Percentiles rank a stretch among this genome's conserved stretches.
Evolutionary conservation across 306 rosid genomes (phyloP).

Genomic region (Vigna hirtella): DNA sequence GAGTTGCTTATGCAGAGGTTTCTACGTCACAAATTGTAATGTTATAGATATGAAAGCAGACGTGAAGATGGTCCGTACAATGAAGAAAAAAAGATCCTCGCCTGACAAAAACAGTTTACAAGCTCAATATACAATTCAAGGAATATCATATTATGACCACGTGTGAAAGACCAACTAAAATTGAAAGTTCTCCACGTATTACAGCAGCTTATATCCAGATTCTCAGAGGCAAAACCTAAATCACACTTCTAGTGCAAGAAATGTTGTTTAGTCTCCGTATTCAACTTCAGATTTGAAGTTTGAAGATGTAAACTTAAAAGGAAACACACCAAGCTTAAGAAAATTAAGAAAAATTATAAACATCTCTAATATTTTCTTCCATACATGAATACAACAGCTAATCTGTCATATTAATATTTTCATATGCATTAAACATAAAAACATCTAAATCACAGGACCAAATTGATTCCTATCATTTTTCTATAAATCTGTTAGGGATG

Average conservation of each 20-base stretch:
- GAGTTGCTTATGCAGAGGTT: background rate
- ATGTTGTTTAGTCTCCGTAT: background rate
- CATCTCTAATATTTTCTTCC: background rate
- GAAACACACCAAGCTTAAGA: background rate
- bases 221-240: background rate
- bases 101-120: background rate
- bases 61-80: background rate
- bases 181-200: background rate
- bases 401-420: background rate
- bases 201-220: conserved; percentile 12
- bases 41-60: conserved; percentile 12
- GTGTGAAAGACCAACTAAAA: background rate
- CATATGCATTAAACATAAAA: background rate
- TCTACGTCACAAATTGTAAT: background rate
- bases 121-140: background rate
- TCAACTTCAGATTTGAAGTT: background rate
- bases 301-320: conserved; percentile 11
- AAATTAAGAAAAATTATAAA: background rate
- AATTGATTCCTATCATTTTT: conserved; percentile 15
- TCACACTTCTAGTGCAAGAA: background rate
- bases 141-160: background rate
- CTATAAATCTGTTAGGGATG: no score
- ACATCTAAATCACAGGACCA: background rate
- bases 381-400: conserved; percentile 21
- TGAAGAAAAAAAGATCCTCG: background rate